phyloP scores from a whole-genome alignment of 1,139 yeast species.

The Blastobotrys indianensis region DNA sequence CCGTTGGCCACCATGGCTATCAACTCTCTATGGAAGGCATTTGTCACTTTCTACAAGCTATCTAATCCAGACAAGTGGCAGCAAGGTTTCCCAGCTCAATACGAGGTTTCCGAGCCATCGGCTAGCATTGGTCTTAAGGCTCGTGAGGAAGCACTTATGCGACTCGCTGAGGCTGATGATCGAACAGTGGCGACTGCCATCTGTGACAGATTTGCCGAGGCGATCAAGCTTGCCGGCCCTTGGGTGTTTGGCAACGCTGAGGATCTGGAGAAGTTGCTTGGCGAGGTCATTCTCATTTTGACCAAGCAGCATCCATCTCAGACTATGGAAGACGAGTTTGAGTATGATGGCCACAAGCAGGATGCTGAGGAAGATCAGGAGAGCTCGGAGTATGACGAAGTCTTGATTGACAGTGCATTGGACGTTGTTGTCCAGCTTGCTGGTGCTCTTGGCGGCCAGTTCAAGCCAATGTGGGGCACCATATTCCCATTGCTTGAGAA shows the following conservation, averaged over 20 bases:
- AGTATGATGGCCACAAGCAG: conserved; percentile 45
- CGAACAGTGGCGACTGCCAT: conserved; percentile 70
- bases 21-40: conserved; percentile 75
- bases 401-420: conserved; percentile 75
- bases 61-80: conserved; percentile 46
- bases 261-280: conserved; percentile 59
- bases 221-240: conserved; percentile 68
- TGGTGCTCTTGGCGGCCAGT: conserved; percentile 67
- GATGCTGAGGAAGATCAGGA: conserved; percentile 47
- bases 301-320: conserved; percentile 83
- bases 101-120: conserved; percentile 35
- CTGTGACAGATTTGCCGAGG: conserved; percentile 68
- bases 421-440: conserved; percentile 81
- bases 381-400: conserved; percentile 81
- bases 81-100: conserved; percentile 59
- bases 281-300: conserved; percentile 63
- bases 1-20: conserved; percentile 90
- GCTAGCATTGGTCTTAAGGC: conserved; percentile 58
- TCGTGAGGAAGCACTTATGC: conserved; percentile 57
- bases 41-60: conserved; percentile 57
- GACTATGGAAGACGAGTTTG: conserved; percentile 51
- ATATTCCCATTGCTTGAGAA: conserved; percentile 63
- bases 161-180: conserved; percentile 75
- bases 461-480: conserved; percentile 62
- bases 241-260: conserved; percentile 55